Percentiles rank a stretch among this genome's conserved stretches.
Evolutionary conservation across 768 basidiomycete genomes (phyloP).

Genomic region (Astraeus odoratus): DNA sequence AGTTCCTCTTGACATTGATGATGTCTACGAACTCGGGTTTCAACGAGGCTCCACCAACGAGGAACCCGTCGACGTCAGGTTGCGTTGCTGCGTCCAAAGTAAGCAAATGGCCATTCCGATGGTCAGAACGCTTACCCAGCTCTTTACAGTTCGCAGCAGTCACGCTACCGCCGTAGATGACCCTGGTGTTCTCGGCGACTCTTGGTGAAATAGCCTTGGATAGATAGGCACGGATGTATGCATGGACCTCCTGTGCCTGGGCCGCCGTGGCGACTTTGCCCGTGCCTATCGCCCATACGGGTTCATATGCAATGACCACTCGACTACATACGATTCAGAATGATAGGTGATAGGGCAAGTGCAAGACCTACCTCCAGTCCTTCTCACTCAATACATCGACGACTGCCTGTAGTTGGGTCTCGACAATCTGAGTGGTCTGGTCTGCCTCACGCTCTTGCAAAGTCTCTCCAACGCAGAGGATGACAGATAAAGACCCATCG

Average conservation of each 20-base stretch:
- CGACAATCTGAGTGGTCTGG: constrained; percentile 72
- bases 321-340: constrained; percentile 39
- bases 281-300: constrained; percentile 98
- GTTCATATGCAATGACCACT: constrained; percentile 93
- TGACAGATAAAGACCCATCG: constrained; percentile 69
- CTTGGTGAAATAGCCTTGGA: constrained; percentile 51
- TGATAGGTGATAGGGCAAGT: neutral
- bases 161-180: constrained; percentile 97
- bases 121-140: constrained; percentile 51
- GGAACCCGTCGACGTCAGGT: constrained; percentile 92
- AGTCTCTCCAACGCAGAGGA: constrained; percentile 95
- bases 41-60: constrained; percentile 95
- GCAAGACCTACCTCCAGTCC: constrained; percentile 69
- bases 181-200: constrained; percentile 68
- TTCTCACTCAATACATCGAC: constrained; percentile 50
- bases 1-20: constrained; percentile 57
- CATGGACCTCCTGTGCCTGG: constrained; percentile 94
- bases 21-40: constrained; percentile 96
- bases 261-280: constrained; percentile 88
- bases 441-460: constrained; percentile 78
- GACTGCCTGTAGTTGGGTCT: constrained; percentile 75
- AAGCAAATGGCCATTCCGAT: neutral
- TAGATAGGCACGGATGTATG: constrained; percentile 73
- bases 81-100: constrained; percentile 45
- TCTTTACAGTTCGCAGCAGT: constrained; percentile 83